phyloP scores from a whole-genome alignment of 495 filamentous ascomycete genomes.

The Stereocaulon alpinum region DNA sequence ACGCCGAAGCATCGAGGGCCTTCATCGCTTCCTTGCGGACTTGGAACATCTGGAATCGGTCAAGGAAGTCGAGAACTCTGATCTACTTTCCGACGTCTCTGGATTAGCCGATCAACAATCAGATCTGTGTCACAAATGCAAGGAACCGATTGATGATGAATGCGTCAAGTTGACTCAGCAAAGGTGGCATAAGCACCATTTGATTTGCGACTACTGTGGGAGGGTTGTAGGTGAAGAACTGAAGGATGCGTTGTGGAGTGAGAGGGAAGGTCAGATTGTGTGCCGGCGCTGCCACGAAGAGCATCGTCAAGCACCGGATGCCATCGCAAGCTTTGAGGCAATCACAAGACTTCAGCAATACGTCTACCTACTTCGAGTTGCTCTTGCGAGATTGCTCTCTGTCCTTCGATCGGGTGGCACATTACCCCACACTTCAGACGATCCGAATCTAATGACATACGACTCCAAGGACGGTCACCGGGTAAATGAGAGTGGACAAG shows the following conservation, averaged over 20 bases:
- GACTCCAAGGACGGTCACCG: slow-evolving; percentile 57
- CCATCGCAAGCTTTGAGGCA: slow-evolving; percentile 45
- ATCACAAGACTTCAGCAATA: slow-evolving; percentile 86
- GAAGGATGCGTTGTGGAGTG: slow-evolving; percentile 54
- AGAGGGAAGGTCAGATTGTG: slow-evolving; percentile 51
- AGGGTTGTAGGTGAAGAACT: slow-evolving; percentile 56
- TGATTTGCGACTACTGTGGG: slow-evolving; percentile 65
- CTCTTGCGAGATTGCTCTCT: slow-evolving; percentile 78
- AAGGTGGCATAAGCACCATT: slow-evolving; percentile 76
- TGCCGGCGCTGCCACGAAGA: slow-evolving; percentile 58
- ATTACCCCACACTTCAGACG: slow-evolving; percentile 66
- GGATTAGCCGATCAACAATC: slow-evolving; percentile 66
- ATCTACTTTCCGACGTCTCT: slow-evolving; percentile 61
- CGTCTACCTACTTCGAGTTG: slow-evolving; percentile 82
- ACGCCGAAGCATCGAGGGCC: slow-evolving; percentile 56
- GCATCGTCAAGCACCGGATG: slow-evolving; percentile 34
- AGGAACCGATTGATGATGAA: slow-evolving; percentile 86
- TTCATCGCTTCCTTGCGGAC: slow-evolving; percentile 71
- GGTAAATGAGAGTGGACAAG: slow-evolving; percentile 30
- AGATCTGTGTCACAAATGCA: slow-evolving; percentile 71
- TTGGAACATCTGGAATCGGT: slow-evolving; percentile 63
- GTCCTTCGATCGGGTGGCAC: slow-evolving; percentile 75
- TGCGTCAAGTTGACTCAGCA: slow-evolving; percentile 61
- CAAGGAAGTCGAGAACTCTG: slow-evolving; percentile 59
- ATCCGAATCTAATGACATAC: slow-evolving; percentile 57